Conservation (phyloP, 345 rosid species). For the Citrus hindsii region DNA sequence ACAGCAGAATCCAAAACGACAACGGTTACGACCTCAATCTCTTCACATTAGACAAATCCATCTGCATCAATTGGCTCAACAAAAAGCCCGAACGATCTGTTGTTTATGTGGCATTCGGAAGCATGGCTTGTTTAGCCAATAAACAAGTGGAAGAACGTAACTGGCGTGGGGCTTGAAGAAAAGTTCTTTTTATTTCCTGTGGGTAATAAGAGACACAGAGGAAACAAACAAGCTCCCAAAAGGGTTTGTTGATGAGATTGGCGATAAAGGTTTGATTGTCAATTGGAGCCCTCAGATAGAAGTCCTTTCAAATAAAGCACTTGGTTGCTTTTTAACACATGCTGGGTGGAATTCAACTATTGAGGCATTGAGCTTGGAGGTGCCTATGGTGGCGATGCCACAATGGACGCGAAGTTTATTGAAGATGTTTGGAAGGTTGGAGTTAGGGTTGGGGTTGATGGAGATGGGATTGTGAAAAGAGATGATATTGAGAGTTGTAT, state of each 20-base stretch:
- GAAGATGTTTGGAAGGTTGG: slow-evolving; percentile 26
- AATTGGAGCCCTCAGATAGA: background rate
- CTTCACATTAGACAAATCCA: no score
- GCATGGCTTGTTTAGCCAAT: slow-evolving; percentile 39
- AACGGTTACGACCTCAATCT: no score
- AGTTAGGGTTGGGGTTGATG: slow-evolving; percentile 16
- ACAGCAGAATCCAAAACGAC: no score
- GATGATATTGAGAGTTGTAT: slow-evolving; percentile 14
- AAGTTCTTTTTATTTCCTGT: slow-evolving; percentile 36
- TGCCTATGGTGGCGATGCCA: slow-evolving; percentile 27
- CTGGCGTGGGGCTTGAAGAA: slow-evolving; percentile 36
- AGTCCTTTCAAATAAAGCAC: background rate
- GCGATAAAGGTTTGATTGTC: background rate
- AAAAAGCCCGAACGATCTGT: slow-evolving; percentile 45
- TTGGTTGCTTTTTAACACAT: slow-evolving; percentile 19
- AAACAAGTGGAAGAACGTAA: slow-evolving; percentile 56
- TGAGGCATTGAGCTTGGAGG: slow-evolving; percentile 26
- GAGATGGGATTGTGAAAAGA: slow-evolving; percentile 18
- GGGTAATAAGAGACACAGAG: slow-evolving; percentile 54
- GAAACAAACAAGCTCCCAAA: slow-evolving; percentile 26
- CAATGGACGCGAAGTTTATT: slow-evolving; percentile 20
- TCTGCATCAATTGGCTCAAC: slow-evolving; percentile 36
- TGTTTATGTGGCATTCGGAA: slow-evolving; percentile 62
- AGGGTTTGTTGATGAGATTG: background rate
- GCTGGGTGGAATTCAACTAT: slow-evolving; percentile 28